Evolutionary conservation across 139 green algal species (phyloP), one percentile per base, ranked within the genome.

Genomic region (Tetratostichococcus sp.): DNA sequence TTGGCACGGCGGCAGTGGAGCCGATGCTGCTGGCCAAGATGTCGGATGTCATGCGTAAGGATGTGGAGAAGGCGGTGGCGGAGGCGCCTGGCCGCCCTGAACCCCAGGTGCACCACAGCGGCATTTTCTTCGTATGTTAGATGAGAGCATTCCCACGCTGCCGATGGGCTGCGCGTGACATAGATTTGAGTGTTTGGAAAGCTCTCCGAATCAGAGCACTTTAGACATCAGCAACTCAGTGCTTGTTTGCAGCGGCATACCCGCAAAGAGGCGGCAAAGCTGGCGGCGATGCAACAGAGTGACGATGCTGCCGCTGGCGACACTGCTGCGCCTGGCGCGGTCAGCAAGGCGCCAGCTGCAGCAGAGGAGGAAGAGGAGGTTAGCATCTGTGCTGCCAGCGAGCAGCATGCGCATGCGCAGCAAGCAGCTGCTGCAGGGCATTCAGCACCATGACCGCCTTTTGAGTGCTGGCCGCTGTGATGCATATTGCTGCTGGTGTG

Each of bases 21-120:
- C 75, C 77, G 5, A 73, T 87, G 23, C 77, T 98, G 66, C 86
- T 95, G 57, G 88, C 94, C 14, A 93, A 94, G 72, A 93, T 98
- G 87, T 79, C 88, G 1, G 94, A 96, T 34, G 89, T 86, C 1
- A 96, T 96, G 89, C 90, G 91, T 23, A 92, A 93, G 28, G 93
- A 97, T n/a, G 84, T 97, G 43, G 86, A 93, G 62, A 85, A 85
- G 66, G 72, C 86, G 6, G 67, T 90, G 28, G 76, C 73, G 39
- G 76, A 89, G n/a, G 72, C 71, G 8, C 67, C 69, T 57, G 31
- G 72, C 42, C 17, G 17, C 59, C 0, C 50, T 6, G 71, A 72
- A 34, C 50, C 22, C 43, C 72, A 62, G 50, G 50, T 62, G 50
- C 39, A 8, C 8, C 14, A 50, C 39, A 50, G 39, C 39, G 14